phyloP scores from a whole-genome alignment of 352 stramenopile species.

The Pythium angustatum region DNA sequence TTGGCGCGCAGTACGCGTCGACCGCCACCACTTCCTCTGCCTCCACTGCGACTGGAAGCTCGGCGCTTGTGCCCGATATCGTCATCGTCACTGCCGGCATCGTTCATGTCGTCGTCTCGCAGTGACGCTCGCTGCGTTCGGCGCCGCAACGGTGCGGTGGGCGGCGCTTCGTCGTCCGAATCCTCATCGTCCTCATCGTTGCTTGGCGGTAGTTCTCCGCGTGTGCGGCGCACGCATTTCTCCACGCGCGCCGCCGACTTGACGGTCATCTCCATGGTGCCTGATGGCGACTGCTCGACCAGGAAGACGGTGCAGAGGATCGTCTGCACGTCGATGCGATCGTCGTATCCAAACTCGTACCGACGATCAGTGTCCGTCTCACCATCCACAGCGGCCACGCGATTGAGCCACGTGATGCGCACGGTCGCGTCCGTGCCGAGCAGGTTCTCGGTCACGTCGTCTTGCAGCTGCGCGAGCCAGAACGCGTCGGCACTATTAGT shows the following conservation, averaged over 20 bases:
- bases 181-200: constrained; percentile 24
- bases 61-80: background rate
- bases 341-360: constrained; percentile 59
- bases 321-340: constrained; percentile 54
- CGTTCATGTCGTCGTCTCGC: constrained; percentile 15
- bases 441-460: constrained; percentile 77
- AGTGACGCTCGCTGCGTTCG: constrained; percentile 19
- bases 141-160: constrained; percentile 20
- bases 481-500: no score
- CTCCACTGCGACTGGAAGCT: background rate
- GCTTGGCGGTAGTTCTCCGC: constrained; percentile 31
- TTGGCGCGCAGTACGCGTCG: constrained; percentile 8
- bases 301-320: constrained; percentile 74
- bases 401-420: constrained; percentile 65
- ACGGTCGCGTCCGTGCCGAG: constrained; percentile 45
- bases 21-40: constrained; percentile 15
- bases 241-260: constrained; percentile 55
- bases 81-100: constrained; percentile 6
- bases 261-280: constrained; percentile 46
- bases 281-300: constrained; percentile 24
- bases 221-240: constrained; percentile 41
- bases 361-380: background rate
- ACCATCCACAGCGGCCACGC: background rate
- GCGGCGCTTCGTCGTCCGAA: constrained; percentile 51
- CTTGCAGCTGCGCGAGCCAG: constrained; percentile 69